Base-by-base conservation (phyloP, 1,284 basidiomycete genomes). In the Meripilus lineatus region DNA sequence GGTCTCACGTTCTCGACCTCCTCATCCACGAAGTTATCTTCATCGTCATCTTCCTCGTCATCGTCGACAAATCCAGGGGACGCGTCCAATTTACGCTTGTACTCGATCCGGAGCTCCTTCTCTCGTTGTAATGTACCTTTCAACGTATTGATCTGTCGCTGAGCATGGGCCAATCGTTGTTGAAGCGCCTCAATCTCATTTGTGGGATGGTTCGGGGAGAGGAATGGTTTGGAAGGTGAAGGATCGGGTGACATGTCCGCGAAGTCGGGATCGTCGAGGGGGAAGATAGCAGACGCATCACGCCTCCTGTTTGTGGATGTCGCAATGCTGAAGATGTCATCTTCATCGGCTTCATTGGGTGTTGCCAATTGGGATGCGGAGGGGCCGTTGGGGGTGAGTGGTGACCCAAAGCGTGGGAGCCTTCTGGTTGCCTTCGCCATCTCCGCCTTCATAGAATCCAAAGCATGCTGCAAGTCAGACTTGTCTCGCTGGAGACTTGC, bases 401-500 rank as follows among this genome's bases (percentile, higher is more conserved):
- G 84, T 4, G 81, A 81, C 5, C 83, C 81, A 54, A 80, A 83
- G 33, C 75, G 75, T 30, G 78, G 78, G 4, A 82, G 70, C 22
- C 77, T 69, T 25, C 77, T 70, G 20, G 69, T 74, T 20, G 79
- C 78, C 46, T 81, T 79, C 2, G 75, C 73, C 40, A 79, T 65
- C 40, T 93, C 88, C 0, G 69, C 70, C 61, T 87, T 89, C 60
- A 91, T 68, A 5, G 77, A 70, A 48, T 90, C 88, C 25, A 97
- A 70, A 14, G 83, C 73, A 50, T 84, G 78, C 59, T 95, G 87
- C 11, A 98, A 71, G 56, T 99, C 95, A 32, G 82, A 85, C 65
- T 94, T 93, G 62, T 99, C 94, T 47, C 95, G 80, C 54, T 87
- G 83, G 26, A 97, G 74, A 20, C 89, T 85, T 0, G 94, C 95